Evolutionary conservation across 202 grass and related monocot genomes (phyloP).

Genomic region (Zoysia matrella): DNA sequence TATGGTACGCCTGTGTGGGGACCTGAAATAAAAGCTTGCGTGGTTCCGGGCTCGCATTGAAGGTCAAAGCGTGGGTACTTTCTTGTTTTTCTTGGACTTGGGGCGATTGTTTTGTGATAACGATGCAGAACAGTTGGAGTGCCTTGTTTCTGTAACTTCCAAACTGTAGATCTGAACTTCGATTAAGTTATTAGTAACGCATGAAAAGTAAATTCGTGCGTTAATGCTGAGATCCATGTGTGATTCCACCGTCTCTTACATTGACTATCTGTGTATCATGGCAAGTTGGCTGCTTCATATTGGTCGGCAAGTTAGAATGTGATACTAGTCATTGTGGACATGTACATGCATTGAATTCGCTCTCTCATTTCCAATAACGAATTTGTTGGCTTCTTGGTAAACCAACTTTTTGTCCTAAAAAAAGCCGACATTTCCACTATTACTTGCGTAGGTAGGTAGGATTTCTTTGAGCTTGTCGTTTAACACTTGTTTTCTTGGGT

Average conservation of each 20-base stretch:
- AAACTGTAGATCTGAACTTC: slow-evolving; percentile 57
- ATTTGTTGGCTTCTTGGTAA: no score
- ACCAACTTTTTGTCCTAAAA: background rate
- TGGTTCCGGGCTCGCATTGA: slow-evolving; percentile 49
- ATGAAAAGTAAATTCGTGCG: slow-evolving; percentile 16
- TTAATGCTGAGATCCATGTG: slow-evolving; percentile 14
- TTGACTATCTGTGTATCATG: slow-evolving; percentile 18
- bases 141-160: slow-evolving; percentile 1
- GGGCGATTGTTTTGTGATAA: slow-evolving; percentile 35
- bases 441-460: slow-evolving; percentile 41
- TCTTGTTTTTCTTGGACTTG: slow-evolving; percentile 35
- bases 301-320: slow-evolving; percentile 29
- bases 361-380: background rate
- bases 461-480: slow-evolving; percentile 53
- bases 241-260: slow-evolving; percentile 6
- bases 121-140: slow-evolving; percentile 34
- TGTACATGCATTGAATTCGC: slow-evolving; percentile 50
- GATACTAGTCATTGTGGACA: slow-evolving; percentile 21
- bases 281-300: slow-evolving; percentile 34
- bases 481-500: slow-evolving; percentile 38
- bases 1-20: slow-evolving; percentile 38
- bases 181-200: background rate
- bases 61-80: slow-evolving; percentile 49
- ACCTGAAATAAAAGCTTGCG: slow-evolving; percentile 29
- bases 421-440: slow-evolving; percentile 37